Evolutionary conservation across 768 basidiomycete species (phyloP).

Genomic region (Phlegmacium glaucopus): DNA sequence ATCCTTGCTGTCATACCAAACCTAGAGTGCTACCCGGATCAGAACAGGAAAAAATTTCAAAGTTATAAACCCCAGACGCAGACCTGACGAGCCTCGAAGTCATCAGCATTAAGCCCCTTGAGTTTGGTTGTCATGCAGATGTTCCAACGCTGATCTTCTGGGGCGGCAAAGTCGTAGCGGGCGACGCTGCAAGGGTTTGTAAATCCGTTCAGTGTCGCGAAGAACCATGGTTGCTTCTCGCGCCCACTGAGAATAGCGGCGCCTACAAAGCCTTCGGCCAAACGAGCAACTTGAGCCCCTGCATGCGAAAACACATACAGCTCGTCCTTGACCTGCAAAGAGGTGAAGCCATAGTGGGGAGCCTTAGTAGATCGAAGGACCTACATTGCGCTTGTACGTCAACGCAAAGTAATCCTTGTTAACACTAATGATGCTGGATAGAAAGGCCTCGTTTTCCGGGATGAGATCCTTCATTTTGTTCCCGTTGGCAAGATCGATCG

Average conservation of each 20-base stretch:
- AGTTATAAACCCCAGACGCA: neutral
- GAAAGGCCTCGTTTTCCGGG: conserved; percentile 60
- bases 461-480: conserved; percentile 57
- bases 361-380: conserved; percentile 14
- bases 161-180: conserved; percentile 60
- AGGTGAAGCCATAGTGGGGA: conserved; percentile 4
- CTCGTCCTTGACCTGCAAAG: conserved; percentile 68
- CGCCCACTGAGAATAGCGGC: conserved; percentile 49
- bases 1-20: conserved; percentile 79
- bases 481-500: conserved; percentile 54
- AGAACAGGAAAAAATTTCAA: neutral
- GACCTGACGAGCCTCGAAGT: conserved; percentile 69
- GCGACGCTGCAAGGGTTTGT: conserved; percentile 67
- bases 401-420: conserved; percentile 55
- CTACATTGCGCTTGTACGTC: conserved; percentile 70
- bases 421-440: conserved; percentile 47
- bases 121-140: conserved; percentile 57
- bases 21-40: conserved; percentile 28
- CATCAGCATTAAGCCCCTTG: conserved; percentile 57
- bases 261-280: conserved; percentile 69
- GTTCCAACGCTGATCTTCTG: conserved; percentile 47
- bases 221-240: conserved; percentile 57
- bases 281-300: conserved; percentile 50
- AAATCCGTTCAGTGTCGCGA: conserved; percentile 63
- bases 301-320: conserved; percentile 63